Conservation (phyloP, 805 yeast species). For the Candida vartiovaarae region DNA sequence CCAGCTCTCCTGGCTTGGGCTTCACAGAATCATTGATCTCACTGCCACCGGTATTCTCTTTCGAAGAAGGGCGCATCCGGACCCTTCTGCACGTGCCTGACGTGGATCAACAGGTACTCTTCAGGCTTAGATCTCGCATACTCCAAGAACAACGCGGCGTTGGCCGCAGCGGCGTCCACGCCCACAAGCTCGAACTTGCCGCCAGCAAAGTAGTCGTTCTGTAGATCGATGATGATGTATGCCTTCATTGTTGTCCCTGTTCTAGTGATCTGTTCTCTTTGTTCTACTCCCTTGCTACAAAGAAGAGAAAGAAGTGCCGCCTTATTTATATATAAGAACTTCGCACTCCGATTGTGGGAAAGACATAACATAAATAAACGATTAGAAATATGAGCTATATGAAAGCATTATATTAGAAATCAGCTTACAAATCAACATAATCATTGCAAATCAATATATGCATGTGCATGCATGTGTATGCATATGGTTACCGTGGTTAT, state of each 20-base stretch:
- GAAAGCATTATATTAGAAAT: too few relatives aligned
- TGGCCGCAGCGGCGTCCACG: slow-evolving; percentile 7
- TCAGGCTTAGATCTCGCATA: slow-evolving; percentile 6
- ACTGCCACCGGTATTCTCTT: slow-evolving; percentile 7
- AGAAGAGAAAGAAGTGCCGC: too few relatives aligned
- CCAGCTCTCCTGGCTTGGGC: slow-evolving; percentile 6
- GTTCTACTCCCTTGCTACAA: too few relatives aligned
- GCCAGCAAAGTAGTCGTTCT: slow-evolving; percentile 16
- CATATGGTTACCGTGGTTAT: too few relatives aligned
- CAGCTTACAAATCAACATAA: too few relatives aligned
- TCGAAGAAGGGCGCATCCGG: slow-evolving; percentile 8
- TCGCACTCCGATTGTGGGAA: too few relatives aligned
- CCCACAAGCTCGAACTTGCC: slow-evolving; percentile 10
- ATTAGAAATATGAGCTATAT: too few relatives aligned
- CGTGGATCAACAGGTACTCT: slow-evolving; percentile 8
- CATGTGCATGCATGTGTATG: too few relatives aligned
- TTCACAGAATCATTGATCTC: slow-evolving; percentile 8
- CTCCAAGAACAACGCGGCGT: slow-evolving; percentile 8
- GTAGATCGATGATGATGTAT: slow-evolving; percentile 14
- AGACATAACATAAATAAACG: too few relatives aligned
- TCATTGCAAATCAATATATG: too few relatives aligned
- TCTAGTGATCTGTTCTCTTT: background rate
- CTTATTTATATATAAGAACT: too few relatives aligned
- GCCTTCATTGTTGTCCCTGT: background rate
- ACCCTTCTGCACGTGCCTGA: slow-evolving; percentile 9